Evolutionary conservation across 2,329 filamentous ascomycete species (phyloP), one percentile per base, ranked within the genome.

Genomic region (Sclerotiophoma versabilis): DNA sequence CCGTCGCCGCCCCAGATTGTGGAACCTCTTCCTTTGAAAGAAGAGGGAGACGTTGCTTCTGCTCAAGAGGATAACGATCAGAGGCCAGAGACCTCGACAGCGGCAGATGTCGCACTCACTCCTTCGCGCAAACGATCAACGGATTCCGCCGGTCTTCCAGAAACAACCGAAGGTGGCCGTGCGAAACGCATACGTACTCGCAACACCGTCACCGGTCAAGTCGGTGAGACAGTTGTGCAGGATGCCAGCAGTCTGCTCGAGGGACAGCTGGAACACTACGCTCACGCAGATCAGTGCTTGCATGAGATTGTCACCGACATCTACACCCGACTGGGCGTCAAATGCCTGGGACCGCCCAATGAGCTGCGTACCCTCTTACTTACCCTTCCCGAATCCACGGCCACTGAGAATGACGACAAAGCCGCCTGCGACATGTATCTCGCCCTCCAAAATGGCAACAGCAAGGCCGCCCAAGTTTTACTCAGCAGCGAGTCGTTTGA

Each of bases 181-280:
- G 87, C 85, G 68, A 85, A 85, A 64, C 80, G 86, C 29, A 81
- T 85, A 15, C 81, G 84, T 46, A 83, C 84, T 25, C 80, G 86
- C 57, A 85, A 87, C 58, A 83, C 83, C 8, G 76, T 81, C 43
- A 77, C 76, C 6, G 83, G 84, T 26, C 70, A 71, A 23, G 67
- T 73, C 14, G 67, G 75, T 10, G 80, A 82, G 30, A 78, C 81
- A 17, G 72, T 78, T 14, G 72, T 77, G 23, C 80, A 83, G 33
- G 84, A 86, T 54, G 76, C 78, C 38, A 76, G 76, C 15, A 84
- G 80, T 64, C 80, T 83, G 60, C 81, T 81, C 53, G 80, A 84
- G 59, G 79, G 84, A 49, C 81, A 83, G 41, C 72, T 87, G 11
- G 80, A 82, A 55, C 69, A 78, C 5, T 82, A 79, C 57, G 74